Base-by-base conservation (phyloP, 2,329 filamentous ascomycete genomes). In the Talaromyces sp. region DNA sequence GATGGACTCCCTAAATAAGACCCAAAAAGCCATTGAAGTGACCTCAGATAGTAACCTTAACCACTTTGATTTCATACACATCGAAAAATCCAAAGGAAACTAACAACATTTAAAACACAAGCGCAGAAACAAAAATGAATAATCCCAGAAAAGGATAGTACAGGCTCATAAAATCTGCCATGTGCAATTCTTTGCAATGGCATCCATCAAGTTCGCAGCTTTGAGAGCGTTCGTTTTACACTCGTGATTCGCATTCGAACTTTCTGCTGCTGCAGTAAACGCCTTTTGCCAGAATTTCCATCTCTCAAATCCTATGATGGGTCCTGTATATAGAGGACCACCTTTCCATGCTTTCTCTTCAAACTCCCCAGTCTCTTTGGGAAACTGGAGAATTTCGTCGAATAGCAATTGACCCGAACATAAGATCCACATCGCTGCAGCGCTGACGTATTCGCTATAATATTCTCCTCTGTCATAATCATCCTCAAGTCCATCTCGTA, bases 201-300 rank as follows among this genome's bases (percentile, higher is more conserved):
- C 35, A 26, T 49, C 55, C 59, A 58, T 61, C 10, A 58, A 29
- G 32, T 32, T 53, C 3, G 41, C 31, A 19, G 59, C 59, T 32
- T 57, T 54, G 26, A 49, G 32, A 6, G 55, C 49, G 26, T 53
- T 19, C 17, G 13, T 31, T 27, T 54, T 57, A 21, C 46, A 43
- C 26, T 61, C 59, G 3, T 55, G 27, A 32, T 27, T 35, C 9
- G 27, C 14, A 14, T 11, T 5, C 3, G 17, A 41, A 13, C 32
- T 58, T 19, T 61, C 59, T n/a, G 21, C 55, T 4, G 55, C 59
- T 31, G 49, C 55, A 27, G 35, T 19, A 54, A 58, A 58, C 14
- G n/a, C 59, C 17, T 61, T 61, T 51, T 61, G 59, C 59, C 55
- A 61, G 50, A 54, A 61, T 49, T 38, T 50, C 55, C 55, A 58